Base-by-base conservation (phyloP, 495 filamentous ascomycete genomes). In the Annulohypoxylon bovei region DNA sequence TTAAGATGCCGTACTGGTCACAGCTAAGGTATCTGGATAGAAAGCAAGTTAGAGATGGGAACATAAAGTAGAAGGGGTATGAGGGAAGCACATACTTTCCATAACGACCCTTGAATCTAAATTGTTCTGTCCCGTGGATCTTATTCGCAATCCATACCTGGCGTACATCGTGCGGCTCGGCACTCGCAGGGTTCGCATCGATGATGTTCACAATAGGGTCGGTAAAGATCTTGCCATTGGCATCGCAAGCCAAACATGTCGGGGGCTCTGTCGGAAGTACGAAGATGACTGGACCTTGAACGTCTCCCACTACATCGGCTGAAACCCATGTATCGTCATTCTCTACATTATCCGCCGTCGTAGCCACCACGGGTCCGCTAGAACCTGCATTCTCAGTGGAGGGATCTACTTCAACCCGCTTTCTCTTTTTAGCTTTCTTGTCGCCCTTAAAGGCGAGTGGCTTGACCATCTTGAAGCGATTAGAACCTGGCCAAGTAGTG, bases 371-470 rank as follows among this genome's bases (percentile, higher is more conserved):
- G 49, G 74, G 76, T 63, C 77, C 76, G 62, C 81, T 79, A 22
- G 75, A 70, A 12, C 83, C 83, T 56, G 78, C 75, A 44, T 54
- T 73, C 25, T 81, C 74, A 22, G 70, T 68, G 6, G 76, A 57
- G 3, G 77, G 61, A 65, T 78, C 80, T 70, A 80, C 80, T 68
- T 81, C 81, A 39, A 81, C 75, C 44, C 89, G 85, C 82, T 97
- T 98, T 76, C 94, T 87, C 80, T 97, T 98, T 78, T 96, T 98
- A 23, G 88, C 81, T 80, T 95, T 94, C 78, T 93, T 97, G 79
- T 99, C 96, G 83, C 95, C 95, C 83, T 99, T 99, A 84, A 99
- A 99, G 37, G 87, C 83, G 46, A 99, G 84, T 46, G 95, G 87
- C 78, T 96, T 97, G 56, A 97, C 86, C 88, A 90, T 90, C 4